Percentiles rank a stretch among this genome's conserved stretches.
Evolutionary conservation across 2,329 filamentous ascomycete genomes (phyloP).

Genomic region (Xylariaceae sp.): DNA sequence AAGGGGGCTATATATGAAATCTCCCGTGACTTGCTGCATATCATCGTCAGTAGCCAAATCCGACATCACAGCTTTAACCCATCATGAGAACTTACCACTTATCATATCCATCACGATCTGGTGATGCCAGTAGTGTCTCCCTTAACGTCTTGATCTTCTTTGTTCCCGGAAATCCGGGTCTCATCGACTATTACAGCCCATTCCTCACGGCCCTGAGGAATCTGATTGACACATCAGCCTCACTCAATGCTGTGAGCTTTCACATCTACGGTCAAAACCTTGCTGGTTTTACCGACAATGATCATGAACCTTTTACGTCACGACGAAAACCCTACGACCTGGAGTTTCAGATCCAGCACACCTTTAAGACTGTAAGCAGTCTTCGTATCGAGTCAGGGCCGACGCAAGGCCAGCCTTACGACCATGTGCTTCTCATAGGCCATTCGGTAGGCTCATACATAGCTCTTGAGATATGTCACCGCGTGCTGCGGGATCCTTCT

Average conservation of each 20-base stretch:
- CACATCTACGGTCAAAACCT: slow-evolving; percentile 65
- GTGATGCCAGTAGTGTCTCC: neutral
- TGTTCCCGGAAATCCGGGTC: slow-evolving; percentile 77
- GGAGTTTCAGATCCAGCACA: slow-evolving; percentile 57
- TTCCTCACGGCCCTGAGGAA: slow-evolving; percentile 66
- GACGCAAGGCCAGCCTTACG: slow-evolving; percentile 49
- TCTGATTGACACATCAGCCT: slow-evolving; percentile 52
- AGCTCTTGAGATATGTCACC: slow-evolving; percentile 68
- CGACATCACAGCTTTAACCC: no score
- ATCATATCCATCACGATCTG: slow-evolving; percentile 19
- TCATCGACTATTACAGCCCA: slow-evolving; percentile 73
- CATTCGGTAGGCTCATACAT: slow-evolving; percentile 80
- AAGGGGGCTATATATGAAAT: no score
- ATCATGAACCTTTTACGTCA: slow-evolving; percentile 53
- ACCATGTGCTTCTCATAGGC: slow-evolving; percentile 70
- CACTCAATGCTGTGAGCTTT: slow-evolving; percentile 45
- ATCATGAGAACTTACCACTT: slow-evolving; percentile 20
- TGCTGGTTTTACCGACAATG: slow-evolving; percentile 61
- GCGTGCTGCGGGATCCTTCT: slow-evolving; percentile 51
- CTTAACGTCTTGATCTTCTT: slow-evolving; percentile 67
- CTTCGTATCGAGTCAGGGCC: slow-evolving; percentile 39
- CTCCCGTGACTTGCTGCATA: no score
- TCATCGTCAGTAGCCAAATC: no score
- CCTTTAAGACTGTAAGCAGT: slow-evolving; percentile 47
- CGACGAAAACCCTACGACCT: slow-evolving; percentile 55